phyloP scores from a whole-genome alignment of 805 yeast genomes.

The Metschnikowia dekortorum region DNA sequence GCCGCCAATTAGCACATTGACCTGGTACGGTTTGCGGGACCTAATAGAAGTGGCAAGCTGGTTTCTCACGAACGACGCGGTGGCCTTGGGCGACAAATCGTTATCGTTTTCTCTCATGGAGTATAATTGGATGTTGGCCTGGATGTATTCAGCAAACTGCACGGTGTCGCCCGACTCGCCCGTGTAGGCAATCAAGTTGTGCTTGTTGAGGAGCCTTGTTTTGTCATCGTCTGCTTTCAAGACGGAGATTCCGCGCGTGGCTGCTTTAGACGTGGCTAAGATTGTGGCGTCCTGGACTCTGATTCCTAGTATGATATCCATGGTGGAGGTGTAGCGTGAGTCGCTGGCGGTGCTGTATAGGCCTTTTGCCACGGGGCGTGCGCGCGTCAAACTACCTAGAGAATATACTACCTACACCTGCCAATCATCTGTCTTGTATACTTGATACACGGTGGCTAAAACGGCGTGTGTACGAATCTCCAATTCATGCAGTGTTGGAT shows the following conservation, averaged over 20 bases:
- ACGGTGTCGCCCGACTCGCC: constrained; percentile 98
- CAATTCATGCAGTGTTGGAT: no score
- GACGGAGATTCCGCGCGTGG: constrained; percentile 83
- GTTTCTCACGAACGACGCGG: constrained; percentile 83
- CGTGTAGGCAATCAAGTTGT: constrained; percentile 78
- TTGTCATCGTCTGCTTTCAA: constrained; percentile 77
- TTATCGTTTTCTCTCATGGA: constrained; percentile 74
- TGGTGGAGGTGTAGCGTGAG: constrained; percentile 23
- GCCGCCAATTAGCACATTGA: constrained; percentile 85
- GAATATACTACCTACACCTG: no score
- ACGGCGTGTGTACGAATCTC: no score
- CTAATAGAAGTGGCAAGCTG: constrained; percentile 84
- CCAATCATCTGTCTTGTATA: no score
- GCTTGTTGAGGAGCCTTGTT: constrained; percentile 68
- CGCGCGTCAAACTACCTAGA: constrained; percentile 5
- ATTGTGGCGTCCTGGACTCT: constrained; percentile 76
- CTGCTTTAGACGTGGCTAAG: constrained; percentile 92
- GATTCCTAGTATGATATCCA: constrained; percentile 92
- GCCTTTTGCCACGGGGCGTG: constrained; percentile 15
- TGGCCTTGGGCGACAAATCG: constrained; percentile 80
- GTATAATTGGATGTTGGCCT: constrained; percentile 86
- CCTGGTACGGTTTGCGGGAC: constrained; percentile 91
- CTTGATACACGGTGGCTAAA: no score
- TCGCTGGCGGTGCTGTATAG: neutral
- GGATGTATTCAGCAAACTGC: constrained; percentile 90